Base-by-base conservation (phyloP, 164 flowering plant species). In the Umbilicus rupestris region DNA sequence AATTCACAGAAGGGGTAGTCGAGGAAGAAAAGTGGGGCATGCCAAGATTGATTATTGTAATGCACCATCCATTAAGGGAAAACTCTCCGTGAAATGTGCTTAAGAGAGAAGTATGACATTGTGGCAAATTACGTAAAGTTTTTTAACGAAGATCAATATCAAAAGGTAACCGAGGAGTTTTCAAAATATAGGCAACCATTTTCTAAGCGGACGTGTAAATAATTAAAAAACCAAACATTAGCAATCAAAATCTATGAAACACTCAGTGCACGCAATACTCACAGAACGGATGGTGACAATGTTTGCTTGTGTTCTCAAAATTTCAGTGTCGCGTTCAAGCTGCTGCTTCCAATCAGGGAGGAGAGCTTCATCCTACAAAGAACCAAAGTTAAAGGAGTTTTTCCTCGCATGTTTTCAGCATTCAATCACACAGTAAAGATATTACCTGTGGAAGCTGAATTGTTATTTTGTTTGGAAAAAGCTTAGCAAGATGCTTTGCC, bases 391-490 rank as follows among this genome's bases (percentile, higher is more conserved):
- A 37, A 16, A 20, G 30, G 35, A 37, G 5, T n/a, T 35, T n/a
- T 63, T 41, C 17, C 17, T 35, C 4, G 6, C 29, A 20, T 42
- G 44, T 15, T 19, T 33, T 35, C 24, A 10, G 14, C 31, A 35
- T 14, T 33, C 26, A 33, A 12, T 10, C 12, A 17, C 0, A 28
- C 15, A n/a, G 37, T 39, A 63, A 63, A 37, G 26, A 17, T 16
- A 28, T 49, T 73, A 92, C 98, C 90, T 92, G 96, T 63, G 98
- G 98, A 50, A 81, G 69, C 73, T 89, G 95, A 73, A 92, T 75
- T 2, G 84, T 73, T 67, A 92, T 91, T 83, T 87, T 92, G 75
- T 92, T 92, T 9, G 98, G 95, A 67, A 92, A 88, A 63, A 92
- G 91, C 39, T 83, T 79, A 55, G 78, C 71, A 22, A 92, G 83